A percentile compares a stretch with the other conserved stretches of the same genome.
phyloP scores from a whole-genome alignment of 2,329 filamentous ascomycete species.

The Domatiomyces globalis region DNA sequence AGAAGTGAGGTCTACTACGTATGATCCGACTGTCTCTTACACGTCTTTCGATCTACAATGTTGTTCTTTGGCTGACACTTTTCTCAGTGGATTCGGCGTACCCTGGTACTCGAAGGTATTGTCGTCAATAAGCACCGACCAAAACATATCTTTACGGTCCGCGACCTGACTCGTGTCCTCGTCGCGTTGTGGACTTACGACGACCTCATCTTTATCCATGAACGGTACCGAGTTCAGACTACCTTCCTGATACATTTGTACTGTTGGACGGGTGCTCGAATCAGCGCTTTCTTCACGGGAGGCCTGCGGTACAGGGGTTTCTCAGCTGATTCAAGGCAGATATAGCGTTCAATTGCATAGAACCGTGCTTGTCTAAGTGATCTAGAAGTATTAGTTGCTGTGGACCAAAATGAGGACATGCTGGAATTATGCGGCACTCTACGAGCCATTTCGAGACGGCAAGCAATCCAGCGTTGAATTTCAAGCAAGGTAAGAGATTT shows the following conservation, averaged over 20 bases:
- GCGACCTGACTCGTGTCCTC: conserved; percentile 6
- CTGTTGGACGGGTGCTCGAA: conserved; percentile 11
- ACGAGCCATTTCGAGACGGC: no score
- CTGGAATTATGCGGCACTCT: no score
- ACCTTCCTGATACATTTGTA: conserved; percentile 10
- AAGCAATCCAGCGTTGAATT: no score
- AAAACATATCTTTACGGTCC: conserved; percentile 8
- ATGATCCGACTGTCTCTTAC: no score
- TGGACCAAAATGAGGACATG: no score
- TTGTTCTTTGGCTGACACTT: no score
- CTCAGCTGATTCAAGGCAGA: no score
- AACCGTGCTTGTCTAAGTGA: no score
- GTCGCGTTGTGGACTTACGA: conserved; percentile 8
- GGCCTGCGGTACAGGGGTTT: conserved; percentile 8
- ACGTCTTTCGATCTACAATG: no score
- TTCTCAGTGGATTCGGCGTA: conserved; percentile 6
- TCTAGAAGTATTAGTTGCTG: no score
- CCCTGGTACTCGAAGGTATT: conserved; percentile 5
- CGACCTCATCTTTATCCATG: conserved; percentile 9
- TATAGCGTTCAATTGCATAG: no score
- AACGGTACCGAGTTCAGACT: conserved; percentile 6
- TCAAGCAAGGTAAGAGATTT: no score
- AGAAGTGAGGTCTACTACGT: conserved; percentile 4
- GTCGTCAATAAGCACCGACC: conserved; percentile 11
- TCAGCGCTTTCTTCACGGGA: conserved; percentile 10